Evolutionary conservation across 2,329 filamentous ascomycete species (phyloP), one percentile per base, ranked within the genome.

Genomic region (Apiospora rasikravindrae): DNA sequence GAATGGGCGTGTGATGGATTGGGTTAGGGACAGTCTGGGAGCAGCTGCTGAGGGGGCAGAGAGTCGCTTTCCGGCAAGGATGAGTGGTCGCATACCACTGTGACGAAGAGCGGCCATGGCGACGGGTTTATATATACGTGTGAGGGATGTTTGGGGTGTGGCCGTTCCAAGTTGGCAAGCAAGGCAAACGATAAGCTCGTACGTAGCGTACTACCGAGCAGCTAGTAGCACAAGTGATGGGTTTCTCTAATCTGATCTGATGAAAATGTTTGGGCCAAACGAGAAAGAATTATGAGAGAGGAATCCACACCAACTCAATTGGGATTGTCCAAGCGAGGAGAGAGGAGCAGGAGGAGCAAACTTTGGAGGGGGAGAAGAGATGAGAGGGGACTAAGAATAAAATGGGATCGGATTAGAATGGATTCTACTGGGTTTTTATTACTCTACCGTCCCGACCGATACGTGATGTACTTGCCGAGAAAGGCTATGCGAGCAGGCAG

Each of bases 91-190:
- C 42, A 79, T 64, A 70, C 77, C 79, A 74, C 77, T 75, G 45
- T 78, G 73, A 69, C 78, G 77, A 74, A 79, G 77, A 67, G 74
- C 73, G 71, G 76, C 76, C 78, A 80, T 80, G 71, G 75, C 75
- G 53, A 61, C 53, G 24, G 45, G 26, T 61, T 66, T 66, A 57
- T 51, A 68, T 49, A 57, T 69, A 8, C 57, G 29, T 7, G 47
- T 8, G 19, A 26, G n/a, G 57, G 69, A 49, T 40, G 42, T 40
- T 40, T 29, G 13, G n/a, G 24, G 14, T 37, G 40, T 70, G 51
- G 67, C 26, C 53, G 53, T 47, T 45, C 51, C 70, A n/a, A 45
- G 37, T 51, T 70, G 24, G 33, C 19, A 57, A 37, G 11, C 19
- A n/a, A 49, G 45, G 45, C 45, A 49, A 49, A 42, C 53, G 57